Conservation (phyloP, 129 eudicot species). For the Chrysanthemum makinoi region DNA sequence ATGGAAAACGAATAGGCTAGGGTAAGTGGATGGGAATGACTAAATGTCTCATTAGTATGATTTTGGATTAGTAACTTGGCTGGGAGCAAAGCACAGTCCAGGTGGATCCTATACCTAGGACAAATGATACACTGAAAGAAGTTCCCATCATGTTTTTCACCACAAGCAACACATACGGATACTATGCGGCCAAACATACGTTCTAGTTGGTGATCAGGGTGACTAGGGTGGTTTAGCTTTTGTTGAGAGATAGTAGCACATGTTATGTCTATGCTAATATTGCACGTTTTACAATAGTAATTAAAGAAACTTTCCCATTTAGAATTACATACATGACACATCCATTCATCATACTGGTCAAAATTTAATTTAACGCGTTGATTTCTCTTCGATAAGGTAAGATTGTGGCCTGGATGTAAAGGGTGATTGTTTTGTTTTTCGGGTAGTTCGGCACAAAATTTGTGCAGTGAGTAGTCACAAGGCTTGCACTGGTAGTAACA, state of each 20-base stretch:
- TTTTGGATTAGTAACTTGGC: constrained; percentile 5
- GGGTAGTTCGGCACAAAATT: constrained; percentile 8
- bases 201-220: background rate
- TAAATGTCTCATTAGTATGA: background rate
- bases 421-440: background rate
- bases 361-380: too few relatives aligned
- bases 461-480: constrained; percentile 11
- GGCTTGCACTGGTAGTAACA: constrained; percentile 7
- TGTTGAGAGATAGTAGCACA: background rate
- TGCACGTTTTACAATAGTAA: too few relatives aligned
- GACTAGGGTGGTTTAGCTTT: constrained; percentile 13
- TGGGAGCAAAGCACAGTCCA: constrained; percentile 1
- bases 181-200: background rate
- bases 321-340: background rate
- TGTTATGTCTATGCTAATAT: background rate
- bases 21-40: background rate
- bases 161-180: background rate
- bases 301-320: too few relatives aligned
- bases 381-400: background rate
- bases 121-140: constrained; percentile 19
- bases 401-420: background rate
- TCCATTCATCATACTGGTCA: too few relatives aligned
- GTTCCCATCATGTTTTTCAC: constrained; percentile 9
- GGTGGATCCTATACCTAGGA: background rate
- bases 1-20: background rate